Evolutionary conservation across 2,329 filamentous ascomycete genomes (phyloP).

Genomic region (Colletotrichum australisinense): DNA sequence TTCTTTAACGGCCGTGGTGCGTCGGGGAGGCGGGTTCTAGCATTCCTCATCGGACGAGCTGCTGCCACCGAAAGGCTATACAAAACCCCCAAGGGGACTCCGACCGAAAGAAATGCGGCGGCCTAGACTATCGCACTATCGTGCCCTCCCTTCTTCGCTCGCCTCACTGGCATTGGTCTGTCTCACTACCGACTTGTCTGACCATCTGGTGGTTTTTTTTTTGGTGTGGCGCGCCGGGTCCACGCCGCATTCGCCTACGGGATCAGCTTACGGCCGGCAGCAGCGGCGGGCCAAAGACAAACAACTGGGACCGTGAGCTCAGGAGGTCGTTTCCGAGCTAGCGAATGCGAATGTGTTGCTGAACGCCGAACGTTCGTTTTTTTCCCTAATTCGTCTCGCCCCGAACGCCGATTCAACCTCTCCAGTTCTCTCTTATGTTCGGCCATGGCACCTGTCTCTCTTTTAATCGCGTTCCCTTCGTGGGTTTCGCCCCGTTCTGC

Average conservation of each 20-base stretch:
- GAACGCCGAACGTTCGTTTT: slow-evolving; percentile 33
- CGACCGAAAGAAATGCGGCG: not conserved
- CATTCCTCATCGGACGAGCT: not conserved
- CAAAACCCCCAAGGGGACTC: not conserved
- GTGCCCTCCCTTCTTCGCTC: not conserved
- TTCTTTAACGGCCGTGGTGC: not conserved
- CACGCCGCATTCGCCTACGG: slow-evolving; percentile 25
- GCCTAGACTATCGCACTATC: not conserved
- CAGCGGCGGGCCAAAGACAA: slow-evolving; percentile 25
- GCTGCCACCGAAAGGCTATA: not conserved
- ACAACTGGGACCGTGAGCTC: slow-evolving; percentile 7
- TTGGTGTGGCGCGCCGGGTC: slow-evolving; percentile 24
- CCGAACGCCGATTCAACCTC: slow-evolving; percentile 29
- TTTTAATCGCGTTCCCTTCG: not conserved
- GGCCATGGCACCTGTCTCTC: not conserved
- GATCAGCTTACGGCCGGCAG: slow-evolving; percentile 33
- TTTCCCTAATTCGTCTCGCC: slow-evolving; percentile 8
- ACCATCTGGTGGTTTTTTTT: not conserved
- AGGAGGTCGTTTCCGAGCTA: slow-evolving; percentile 14
- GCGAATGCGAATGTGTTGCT: slow-evolving; percentile 16
- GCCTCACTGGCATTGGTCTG: slow-evolving; percentile 9
- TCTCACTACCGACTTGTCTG: slow-evolving; percentile 3
- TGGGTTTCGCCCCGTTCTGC: not conserved
- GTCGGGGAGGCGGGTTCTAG: not conserved
- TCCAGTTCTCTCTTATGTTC: not conserved